These are phyloP conservation scores for Barbatosphaeria neglecta DNA, from an alignment of 495 filamentous ascomycete species.

Conservation along the genomic window DNA sequence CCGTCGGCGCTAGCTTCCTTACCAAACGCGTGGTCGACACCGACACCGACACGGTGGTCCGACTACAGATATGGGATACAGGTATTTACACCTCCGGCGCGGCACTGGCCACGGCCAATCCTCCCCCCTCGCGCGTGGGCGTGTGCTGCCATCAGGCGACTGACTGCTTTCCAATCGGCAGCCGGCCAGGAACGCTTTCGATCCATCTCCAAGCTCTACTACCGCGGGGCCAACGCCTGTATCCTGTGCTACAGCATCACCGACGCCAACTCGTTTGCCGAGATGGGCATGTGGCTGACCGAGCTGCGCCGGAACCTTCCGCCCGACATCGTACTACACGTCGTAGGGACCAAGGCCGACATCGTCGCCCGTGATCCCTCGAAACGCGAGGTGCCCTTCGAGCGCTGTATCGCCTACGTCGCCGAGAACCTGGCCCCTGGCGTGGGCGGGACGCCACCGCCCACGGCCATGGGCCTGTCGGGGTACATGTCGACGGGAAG, in stretches of 20 bases:
- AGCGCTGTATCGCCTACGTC: conserved; percentile 87
- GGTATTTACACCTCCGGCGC: conserved; percentile 15
- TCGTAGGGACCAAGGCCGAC: conserved; percentile 92
- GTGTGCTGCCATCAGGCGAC: too few species aligned
- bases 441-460: conserved; percentile 50
- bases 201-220: conserved; percentile 86
- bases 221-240: conserved; percentile 86
- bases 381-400: conserved; percentile 74
- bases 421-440: conserved; percentile 74
- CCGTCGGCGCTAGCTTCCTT: conserved; percentile 87
- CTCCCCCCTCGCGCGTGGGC: neutral
- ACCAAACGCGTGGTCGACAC: conserved; percentile 85
- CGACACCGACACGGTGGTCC: conserved; percentile 65
- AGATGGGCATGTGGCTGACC: conserved; percentile 86
- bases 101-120: neutral
- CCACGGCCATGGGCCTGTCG: conserved; percentile 32
- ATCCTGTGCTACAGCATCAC: conserved; percentile 94
- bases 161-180: neutral
- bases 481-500: conserved; percentile 13
- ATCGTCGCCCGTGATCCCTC: conserved; percentile 72
- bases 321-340: conserved; percentile 76
- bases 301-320: conserved; percentile 64
- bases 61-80: conserved; percentile 88
- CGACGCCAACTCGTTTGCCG: conserved; percentile 69
- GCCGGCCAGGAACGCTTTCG: conserved; percentile 95